Conservation (phyloP, 805 yeast species). For the Saccharomycopsis javanensis region DNA sequence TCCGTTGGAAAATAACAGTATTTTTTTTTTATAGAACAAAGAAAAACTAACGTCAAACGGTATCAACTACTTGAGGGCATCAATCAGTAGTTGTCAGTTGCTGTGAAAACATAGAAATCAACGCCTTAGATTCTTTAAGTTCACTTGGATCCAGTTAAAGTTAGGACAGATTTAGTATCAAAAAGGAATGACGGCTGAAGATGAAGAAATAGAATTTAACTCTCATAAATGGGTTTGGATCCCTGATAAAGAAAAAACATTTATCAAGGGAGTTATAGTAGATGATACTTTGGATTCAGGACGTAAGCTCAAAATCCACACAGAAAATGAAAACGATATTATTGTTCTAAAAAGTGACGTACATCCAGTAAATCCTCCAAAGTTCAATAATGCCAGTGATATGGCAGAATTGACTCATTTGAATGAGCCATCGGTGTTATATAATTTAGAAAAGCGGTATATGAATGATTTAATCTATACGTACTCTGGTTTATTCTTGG, state of each 20-base stretch:
- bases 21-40: too few species aligned
- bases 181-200: slow-evolving; percentile 4
- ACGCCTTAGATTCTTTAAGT: neutral
- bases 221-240: slow-evolving; percentile 71
- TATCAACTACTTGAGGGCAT: neutral
- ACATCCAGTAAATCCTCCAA: slow-evolving; percentile 75
- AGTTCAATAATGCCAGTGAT: slow-evolving; percentile 84
- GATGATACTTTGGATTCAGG: slow-evolving; percentile 31
- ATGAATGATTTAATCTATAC: slow-evolving; percentile 76
- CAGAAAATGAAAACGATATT: slow-evolving; percentile 31
- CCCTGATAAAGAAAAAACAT: slow-evolving; percentile 47
- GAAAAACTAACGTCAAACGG: neutral
- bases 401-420: slow-evolving; percentile 93
- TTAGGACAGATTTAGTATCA: neutral
- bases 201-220: slow-evolving; percentile 23
- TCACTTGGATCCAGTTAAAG: neutral
- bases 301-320: slow-evolving; percentile 30
- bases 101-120: neutral
- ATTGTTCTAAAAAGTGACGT: slow-evolving; percentile 36
- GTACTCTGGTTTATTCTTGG: slow-evolving; percentile 88
- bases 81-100: neutral
- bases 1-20: too few species aligned
- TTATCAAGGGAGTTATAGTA: slow-evolving; percentile 50
- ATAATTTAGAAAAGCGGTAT: slow-evolving; percentile 73
- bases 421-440: slow-evolving; percentile 91